Base-by-base conservation (phyloP, 768 basidiomycete species). In the Dioszegia crocea region DNA sequence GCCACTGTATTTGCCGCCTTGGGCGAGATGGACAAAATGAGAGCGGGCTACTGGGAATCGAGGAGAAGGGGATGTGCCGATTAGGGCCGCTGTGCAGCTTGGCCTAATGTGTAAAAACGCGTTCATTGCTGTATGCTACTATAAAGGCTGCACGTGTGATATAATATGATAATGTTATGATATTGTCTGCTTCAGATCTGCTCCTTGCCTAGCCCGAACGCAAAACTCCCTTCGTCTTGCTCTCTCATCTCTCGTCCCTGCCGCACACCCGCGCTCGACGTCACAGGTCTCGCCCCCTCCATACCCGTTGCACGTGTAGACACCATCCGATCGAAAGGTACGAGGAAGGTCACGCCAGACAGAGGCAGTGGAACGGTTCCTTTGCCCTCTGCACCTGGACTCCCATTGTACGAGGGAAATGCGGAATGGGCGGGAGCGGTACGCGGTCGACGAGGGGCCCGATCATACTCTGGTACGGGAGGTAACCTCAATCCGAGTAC, bases 41-140 rank as follows among this genome's bases (percentile, higher is more conserved):
- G 76, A 26, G 65, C 71, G 0, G 68, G 64, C 1, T 77, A 77
- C 40, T 77, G 73, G 73, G 64, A 68, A 31, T 67, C 57, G 24
- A 60, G 68, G 10, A 53, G 68, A 19, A 39, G 62, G 19, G 67
- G 65, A 43, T 62, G 60, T 14, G 49, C 60, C 1, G 57, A 64
- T 14, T 47, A n/a, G n/a, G n/a, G 46, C 49, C 45, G 12, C 45
- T 41, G n/a, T n/a, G n/a, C n/a, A n/a, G n/a, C n/a, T n/a, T n/a
- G n/a, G n/a, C n/a, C n/a, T n/a, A n/a, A n/a, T n/a, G n/a, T n/a
- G n/a, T n/a, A n/a, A n/a, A n/a, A n/a, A 27, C 45, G 23, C 45
- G 27, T 19, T 14, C 26, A 26, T n/a, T 26, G 14, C 24, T 6
- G n/a, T 24, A 4, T n/a, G n/a, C n/a, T n/a, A n/a, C n/a, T n/a